Base-by-base conservation (phyloP, 2,329 filamentous ascomycete genomes). In the Pleomassaria siparia region DNA sequence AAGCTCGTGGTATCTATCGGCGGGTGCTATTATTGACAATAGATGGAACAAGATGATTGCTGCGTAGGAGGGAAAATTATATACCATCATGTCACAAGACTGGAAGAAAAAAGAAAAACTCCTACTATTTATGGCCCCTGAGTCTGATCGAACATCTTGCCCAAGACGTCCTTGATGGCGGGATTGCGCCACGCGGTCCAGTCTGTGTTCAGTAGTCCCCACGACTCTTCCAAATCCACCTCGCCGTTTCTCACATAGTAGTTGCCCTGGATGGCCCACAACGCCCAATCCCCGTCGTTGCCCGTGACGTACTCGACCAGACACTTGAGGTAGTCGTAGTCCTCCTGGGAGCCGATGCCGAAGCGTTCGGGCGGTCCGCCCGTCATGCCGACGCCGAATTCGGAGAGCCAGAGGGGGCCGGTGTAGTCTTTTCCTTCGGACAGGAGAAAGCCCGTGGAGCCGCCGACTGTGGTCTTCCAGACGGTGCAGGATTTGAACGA, bases 281-380 rank as follows among this genome's bases (percentile, higher is more conserved):
- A 66, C 0, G 78, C 74, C 80, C 80, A 83, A 54, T 83, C 80
- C 39, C 75, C 77, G 56, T 83, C 80, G 55, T 82, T 83, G 12
- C 59, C 59, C 41, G 72, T 62, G 66, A 82, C 72, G 49, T 81
- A 83, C 4, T 70, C 70, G 0, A 74, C 66, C 32, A 83, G 59
- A 53, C 80, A 83, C n/a, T 68, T 54, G 18, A 56, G 15, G 25
- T 58, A 58, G 22, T 58, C 43, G 32, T 59, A 59, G n/a, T 55
- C 50, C 6, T 54, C 56, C 47, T 55, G 40, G 9, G 20, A 43
- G 15, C 49, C 53, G 11, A 58, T 51, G 7, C 53, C 53, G 18
- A 24, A 46, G 4, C 47, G 29, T 25, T 51, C 54, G 3, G 50
- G 43, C 25, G 51, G 43, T 3, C 54, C 53, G 4, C 72, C 74